Percentiles rank a stretch among this genome's conserved stretches.
These are phyloP conservation scores for Symmetrospora coprosmae DNA, from an alignment of 768 basidiomycete species.

Conservation along the genomic window DNA sequence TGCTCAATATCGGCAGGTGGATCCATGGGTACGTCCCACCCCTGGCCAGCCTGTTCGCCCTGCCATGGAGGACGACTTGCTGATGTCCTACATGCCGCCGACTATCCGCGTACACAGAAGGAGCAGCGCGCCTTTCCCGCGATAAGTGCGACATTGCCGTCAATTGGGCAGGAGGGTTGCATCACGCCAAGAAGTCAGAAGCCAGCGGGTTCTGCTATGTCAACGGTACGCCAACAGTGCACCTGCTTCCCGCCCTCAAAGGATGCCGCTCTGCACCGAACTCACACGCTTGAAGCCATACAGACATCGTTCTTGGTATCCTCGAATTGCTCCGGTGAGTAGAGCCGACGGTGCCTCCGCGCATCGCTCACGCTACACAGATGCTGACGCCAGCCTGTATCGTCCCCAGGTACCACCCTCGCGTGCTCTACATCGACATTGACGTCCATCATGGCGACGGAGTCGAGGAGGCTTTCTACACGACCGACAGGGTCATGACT, in stretches of 20 bases:
- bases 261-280: neutral
- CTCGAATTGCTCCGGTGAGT: constrained; percentile 74
- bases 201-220: constrained; percentile 99
- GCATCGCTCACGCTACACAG: neutral
- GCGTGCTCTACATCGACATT: constrained; percentile 95
- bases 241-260: too few species aligned
- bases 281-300: too few species aligned
- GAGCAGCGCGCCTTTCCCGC: constrained; percentile 80
- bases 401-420: constrained; percentile 79
- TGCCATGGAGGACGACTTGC: neutral
- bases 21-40: constrained; percentile 69
- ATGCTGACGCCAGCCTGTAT: too few species aligned
- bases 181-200: constrained; percentile 98
- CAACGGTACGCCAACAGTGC: constrained; percentile 51
- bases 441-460: constrained; percentile 99
- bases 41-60: neutral
- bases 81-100: neutral
- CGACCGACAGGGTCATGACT: constrained; percentile 97
- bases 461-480: constrained; percentile 98
- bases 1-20: constrained; percentile 99
- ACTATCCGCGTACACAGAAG: constrained; percentile 48
- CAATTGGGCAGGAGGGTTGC: constrained; percentile 97
- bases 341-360: neutral
- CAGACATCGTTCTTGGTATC: constrained; percentile 94
- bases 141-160: constrained; percentile 98